Base-by-base conservation (phyloP, 2,329 filamentous ascomycete species). In the Westerdykella sp. region DNA sequence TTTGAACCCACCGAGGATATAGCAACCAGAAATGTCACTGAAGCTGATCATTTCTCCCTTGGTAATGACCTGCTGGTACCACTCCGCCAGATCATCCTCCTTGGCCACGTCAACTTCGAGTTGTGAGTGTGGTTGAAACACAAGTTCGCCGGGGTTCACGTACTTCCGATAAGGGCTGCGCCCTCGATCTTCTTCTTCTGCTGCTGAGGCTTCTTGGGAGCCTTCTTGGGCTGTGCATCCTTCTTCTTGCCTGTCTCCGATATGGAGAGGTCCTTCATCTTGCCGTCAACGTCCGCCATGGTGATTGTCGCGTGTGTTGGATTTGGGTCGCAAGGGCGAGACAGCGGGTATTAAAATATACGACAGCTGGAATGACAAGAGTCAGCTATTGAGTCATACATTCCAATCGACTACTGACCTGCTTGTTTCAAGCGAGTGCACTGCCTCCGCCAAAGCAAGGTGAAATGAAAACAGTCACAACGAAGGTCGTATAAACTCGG, bases 31-130 rank as follows among this genome's bases (percentile, higher is more conserved):
- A 47, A 95, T 89, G 71, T 94, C 84, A 60, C 95, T 95, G 78
- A 95, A 95, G 64, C 94, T 89, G 57, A 95, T 82, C 84, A 96
- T 85, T 13, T 96, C 88, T 57, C 88, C 87, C 79, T 98, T 98
- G 63, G 90, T 83, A 44, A 98, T 85, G 48, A 97, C 87, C 72
- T 98, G 91, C 72, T 95, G 88, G 71, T 98, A 98, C 93, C 93
- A 98, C 69, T 83, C 82, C 40, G 87, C 78, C 66, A 98, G 93
- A 71, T 97, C 88, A 38, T 86, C 84, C 39, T 84, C 75, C 71
- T 96, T 97, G 51, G 79, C 77, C 47, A 85, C 81, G 50, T 90
- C 93, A 60, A 96, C 25, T 28, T 28, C 11, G 7, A 9, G 25
- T 28, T 28, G 25, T 28, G 11, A 28, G 25, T 28, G 25, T 28